phyloP scores from a whole-genome alignment of 1,139 yeast species.

The Candida freyschussii region DNA sequence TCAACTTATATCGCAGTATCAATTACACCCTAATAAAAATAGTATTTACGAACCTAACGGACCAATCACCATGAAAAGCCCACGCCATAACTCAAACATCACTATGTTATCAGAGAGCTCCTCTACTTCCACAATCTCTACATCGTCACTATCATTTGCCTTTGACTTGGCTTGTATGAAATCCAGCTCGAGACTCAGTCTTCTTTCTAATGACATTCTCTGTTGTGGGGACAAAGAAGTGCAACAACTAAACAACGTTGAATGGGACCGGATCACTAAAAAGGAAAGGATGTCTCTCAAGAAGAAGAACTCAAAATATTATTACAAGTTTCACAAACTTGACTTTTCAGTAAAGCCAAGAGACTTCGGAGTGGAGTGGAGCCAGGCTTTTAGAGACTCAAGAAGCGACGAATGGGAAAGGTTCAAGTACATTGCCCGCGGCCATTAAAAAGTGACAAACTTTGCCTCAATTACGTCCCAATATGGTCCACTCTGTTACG shows the following conservation, averaged over 20 bases:
- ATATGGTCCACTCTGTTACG: too few species aligned
- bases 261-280: constrained; percentile 1
- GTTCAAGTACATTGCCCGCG: constrained; percentile 7
- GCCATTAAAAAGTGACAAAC: neutral
- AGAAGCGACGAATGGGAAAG: constrained; percentile 10
- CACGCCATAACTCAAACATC: too few species aligned
- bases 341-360: constrained; percentile 2
- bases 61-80: too few species aligned
- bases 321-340: constrained; percentile 6
- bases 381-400: constrained; percentile 3
- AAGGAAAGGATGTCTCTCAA: constrained; percentile 2
- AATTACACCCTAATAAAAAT: too few species aligned
- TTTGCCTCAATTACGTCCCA: too few species aligned
- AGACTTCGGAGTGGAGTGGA: constrained; percentile 12
- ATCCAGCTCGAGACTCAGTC: neutral
- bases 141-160: too few species aligned
- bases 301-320: constrained; percentile 5
- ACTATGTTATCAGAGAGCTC: too few species aligned
- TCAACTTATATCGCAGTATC: too few species aligned
- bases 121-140: too few species aligned
- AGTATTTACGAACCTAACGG: too few species aligned
- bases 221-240: neutral
- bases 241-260: constrained; percentile 1
- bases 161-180: neutral
- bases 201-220: neutral